These are phyloP conservation scores for Avena sativa DNA, from an alignment of 176 grass and related monocot genomes.

Conservation along the genomic window DNA sequence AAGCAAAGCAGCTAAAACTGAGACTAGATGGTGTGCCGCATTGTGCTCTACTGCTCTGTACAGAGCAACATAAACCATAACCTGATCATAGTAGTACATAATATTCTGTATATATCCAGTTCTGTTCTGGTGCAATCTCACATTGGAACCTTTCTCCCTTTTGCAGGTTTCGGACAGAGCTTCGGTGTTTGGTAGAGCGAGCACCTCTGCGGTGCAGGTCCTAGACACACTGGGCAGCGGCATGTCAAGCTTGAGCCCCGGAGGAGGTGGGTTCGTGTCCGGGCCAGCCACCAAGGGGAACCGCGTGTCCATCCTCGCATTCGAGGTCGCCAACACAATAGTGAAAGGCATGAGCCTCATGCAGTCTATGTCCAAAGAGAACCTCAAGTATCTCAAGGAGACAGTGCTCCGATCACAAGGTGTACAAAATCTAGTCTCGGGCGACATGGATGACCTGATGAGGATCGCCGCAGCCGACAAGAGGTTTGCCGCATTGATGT, in stretches of 20 bases:
- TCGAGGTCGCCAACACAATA: conserved; percentile 90
- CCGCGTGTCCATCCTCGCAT: conserved; percentile 73
- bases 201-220: conserved; percentile 81
- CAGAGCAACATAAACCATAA: background rate
- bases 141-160: background rate
- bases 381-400: conserved; percentile 51
- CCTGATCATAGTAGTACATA: background rate
- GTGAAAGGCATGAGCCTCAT: conserved; percentile 65
- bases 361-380: conserved; percentile 69
- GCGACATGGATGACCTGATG: conserved; percentile 46
- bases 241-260: conserved; percentile 78
- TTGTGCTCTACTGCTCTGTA: background rate
- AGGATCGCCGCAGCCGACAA: conserved; percentile 68
- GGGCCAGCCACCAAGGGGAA: conserved; percentile 56
- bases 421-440: conserved; percentile 61
- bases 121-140: background rate
- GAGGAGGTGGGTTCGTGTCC: conserved; percentile 45
- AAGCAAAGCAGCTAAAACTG: background rate
- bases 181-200: conserved; percentile 65
- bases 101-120: background rate
- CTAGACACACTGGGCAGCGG: conserved; percentile 82
- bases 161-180: conserved; percentile 54
- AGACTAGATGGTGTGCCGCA: background rate
- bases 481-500: conserved; percentile 44
- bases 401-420: conserved; percentile 50